These are phyloP conservation scores for Tolypocladium tropicale DNA, from an alignment of 2,329 filamentous ascomycete genomes.

Conservation along the genomic window DNA sequence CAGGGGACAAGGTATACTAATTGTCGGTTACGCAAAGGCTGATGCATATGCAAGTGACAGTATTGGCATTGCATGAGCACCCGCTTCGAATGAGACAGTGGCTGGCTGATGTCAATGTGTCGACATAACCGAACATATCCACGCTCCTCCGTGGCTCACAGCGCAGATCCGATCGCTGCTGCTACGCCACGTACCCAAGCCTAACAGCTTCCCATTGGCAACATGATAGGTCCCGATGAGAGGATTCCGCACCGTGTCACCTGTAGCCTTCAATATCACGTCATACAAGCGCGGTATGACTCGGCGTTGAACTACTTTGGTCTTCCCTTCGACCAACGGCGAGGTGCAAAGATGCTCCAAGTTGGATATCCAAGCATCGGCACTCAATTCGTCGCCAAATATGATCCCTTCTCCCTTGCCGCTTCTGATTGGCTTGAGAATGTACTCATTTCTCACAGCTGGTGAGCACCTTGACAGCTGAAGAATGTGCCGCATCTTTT, in stretches of 20 bases:
- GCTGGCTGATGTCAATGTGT: too few species aligned
- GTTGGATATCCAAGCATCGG: slow-evolving; percentile 15
- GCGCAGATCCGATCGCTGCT: slow-evolving; percentile 20
- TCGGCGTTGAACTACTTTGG: slow-evolving; percentile 19
- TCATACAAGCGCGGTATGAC: slow-evolving; percentile 20
- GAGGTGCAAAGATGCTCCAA: slow-evolving; percentile 9
- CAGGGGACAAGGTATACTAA: too few species aligned
- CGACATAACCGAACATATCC: slow-evolving; percentile 19
- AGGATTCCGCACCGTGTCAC: slow-evolving; percentile 13
- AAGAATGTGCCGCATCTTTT: slow-evolving; percentile 12
- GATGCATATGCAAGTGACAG: too few species aligned
- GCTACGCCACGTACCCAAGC: slow-evolving; percentile 20
- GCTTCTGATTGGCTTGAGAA: slow-evolving; percentile 27
- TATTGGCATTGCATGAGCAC: too few species aligned
- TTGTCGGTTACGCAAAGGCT: too few species aligned
- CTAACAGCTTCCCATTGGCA: slow-evolving; percentile 15
- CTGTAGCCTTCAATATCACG: slow-evolving; percentile 16
- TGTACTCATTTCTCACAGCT: slow-evolving; percentile 14
- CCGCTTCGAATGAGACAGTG: too few species aligned
- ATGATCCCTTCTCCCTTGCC: slow-evolving; percentile 29
- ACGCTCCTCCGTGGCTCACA: slow-evolving; percentile 19
- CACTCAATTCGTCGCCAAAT: slow-evolving; percentile 24
- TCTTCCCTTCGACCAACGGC: slow-evolving; percentile 1
- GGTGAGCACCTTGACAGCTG: slow-evolving; percentile 4
- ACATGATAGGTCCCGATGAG: slow-evolving; percentile 24